phyloP scores from a whole-genome alignment of 2,329 filamentous ascomycete genomes.

The Alternaria sp. region DNA sequence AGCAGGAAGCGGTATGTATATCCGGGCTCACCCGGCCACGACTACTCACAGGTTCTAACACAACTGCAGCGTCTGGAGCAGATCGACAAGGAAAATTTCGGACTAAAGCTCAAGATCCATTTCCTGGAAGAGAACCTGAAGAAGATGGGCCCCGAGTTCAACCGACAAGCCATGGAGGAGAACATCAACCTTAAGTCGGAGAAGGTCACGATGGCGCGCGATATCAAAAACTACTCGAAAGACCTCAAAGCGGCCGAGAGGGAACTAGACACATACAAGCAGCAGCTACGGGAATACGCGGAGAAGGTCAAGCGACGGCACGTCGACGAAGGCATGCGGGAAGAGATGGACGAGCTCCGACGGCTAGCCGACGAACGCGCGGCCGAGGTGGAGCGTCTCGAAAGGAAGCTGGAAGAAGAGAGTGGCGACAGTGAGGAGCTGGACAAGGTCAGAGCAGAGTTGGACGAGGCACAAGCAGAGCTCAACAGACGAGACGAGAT shows the following conservation, averaged over 20 bases:
- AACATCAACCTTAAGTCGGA: constrained; percentile 97
- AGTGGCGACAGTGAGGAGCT: constrained; percentile 42
- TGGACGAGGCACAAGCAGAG: constrained; percentile 45
- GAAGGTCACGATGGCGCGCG: constrained; percentile 85
- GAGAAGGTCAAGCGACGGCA: constrained; percentile 80
- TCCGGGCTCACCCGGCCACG: not conserved
- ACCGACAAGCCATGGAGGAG: constrained; percentile 86
- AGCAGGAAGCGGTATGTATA: constrained; percentile 81
- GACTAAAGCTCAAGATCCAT: constrained; percentile 69
- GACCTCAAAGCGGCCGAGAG: constrained; percentile 81
- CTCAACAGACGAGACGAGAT: constrained; percentile 42
- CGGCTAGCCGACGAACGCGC: constrained; percentile 53
- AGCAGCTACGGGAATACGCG: constrained; percentile 82
- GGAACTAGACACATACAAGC: constrained; percentile 82
- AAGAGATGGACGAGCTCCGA: constrained; percentile 61
- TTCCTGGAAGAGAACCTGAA: constrained; percentile 90
- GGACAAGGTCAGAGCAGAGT: constrained; percentile 43
- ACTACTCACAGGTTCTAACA: constrained; percentile 1
- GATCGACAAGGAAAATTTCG: constrained; percentile 98
- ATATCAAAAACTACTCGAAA: constrained; percentile 86
- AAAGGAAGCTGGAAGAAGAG: constrained; percentile 43
- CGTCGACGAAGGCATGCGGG: constrained; percentile 71
- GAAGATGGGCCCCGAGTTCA: constrained; percentile 88
- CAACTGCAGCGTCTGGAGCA: constrained; percentile 75
- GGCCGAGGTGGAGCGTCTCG: constrained; percentile 43